Base-by-base conservation (phyloP, 176 grass and related monocot species). In the Cymbopogon citratus region DNA sequence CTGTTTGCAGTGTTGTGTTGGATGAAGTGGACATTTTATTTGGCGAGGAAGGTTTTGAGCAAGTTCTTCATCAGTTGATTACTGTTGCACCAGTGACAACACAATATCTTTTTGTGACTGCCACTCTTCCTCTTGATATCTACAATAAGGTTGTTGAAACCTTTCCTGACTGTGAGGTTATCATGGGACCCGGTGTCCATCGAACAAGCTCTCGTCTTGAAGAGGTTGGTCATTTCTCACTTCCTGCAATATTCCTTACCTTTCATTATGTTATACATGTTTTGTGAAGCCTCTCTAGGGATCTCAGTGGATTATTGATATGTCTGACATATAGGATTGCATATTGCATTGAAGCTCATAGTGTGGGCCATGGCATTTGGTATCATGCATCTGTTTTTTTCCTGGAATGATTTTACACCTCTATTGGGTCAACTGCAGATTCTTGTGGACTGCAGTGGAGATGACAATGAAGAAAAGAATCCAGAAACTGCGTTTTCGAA, bases 21-120 rank as follows among this genome's bases (percentile, higher is more conserved):
- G 95, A 98, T 87, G 95, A 98, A 66, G 95, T 94, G 18, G 95
- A 98, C 69, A 91, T 98, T 66, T 85, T 98, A 81, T 98, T 92
- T 31, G 87, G 88, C n/a, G 90, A 94, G 81, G 92, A 94, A 66
- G 90, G 88, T 24, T 98, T 93, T 71, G 90, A 98, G 63, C 90
- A 98, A 89, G 92, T 98, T 71, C 86, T 98, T 74, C 90, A 93
- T 74, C 83, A 80, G 38, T 78, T 98, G 52, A 92, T 94, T 70
- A 85, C 75, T 68, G 68, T 88, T n/a, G 92, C 95, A 25, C 90
- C 95, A 57, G 25, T 98, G 74, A 81, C 88, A 49, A 87, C 87
- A 56, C 95, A 98, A 40, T 98, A 98, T 85, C 88, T 98, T 64
- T 98, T 98, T 44, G 95, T 89, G 56, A 98, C 95, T 51, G 92